A percentile compares a stretch with the other conserved stretches of the same genome.
These are phyloP conservation scores for Dioscorea zingiberensis DNA, from an alignment of 106 monocot species.

Conservation along the genomic window DNA sequence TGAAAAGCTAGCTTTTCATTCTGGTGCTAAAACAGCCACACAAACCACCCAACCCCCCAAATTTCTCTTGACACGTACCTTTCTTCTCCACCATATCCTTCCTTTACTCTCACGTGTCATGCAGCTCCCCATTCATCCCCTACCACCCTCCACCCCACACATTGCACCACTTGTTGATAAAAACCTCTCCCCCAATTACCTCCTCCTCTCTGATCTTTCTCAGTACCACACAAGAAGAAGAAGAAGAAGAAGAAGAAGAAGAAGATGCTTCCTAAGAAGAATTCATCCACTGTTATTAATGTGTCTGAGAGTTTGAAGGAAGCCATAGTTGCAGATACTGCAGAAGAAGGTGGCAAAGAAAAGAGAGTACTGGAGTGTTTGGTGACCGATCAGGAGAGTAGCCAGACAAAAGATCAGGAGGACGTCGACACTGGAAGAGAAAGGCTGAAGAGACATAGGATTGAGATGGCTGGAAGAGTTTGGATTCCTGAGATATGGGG, in stretches of 20 bases:
- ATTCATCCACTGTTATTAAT: too few species aligned
- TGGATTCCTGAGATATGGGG: slow-evolving; percentile 51
- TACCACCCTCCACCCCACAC: background rate
- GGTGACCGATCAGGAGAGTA: too few species aligned
- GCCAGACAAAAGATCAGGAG: background rate
- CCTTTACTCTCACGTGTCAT: background rate
- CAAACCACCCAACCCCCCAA: background rate
- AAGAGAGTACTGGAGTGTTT: too few species aligned
- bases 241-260: too few species aligned
- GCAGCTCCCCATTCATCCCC: background rate
- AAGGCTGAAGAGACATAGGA: slow-evolving; percentile 44
- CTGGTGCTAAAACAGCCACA: background rate
- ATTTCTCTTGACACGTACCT: background rate
- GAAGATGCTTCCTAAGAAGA: too few species aligned
- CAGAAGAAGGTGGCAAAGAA: too few species aligned
- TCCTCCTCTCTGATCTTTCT: too few species aligned
- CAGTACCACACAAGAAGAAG: too few species aligned
- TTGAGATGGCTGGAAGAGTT: slow-evolving; percentile 31
- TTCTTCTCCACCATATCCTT: background rate
- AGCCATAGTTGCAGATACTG: too few species aligned
- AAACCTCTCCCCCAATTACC: background rate
- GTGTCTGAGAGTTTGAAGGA: too few species aligned
- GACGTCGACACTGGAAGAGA: slow-evolving; percentile 13
- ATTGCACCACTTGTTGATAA: background rate
- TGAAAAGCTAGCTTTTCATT: background rate